Conservation (phyloP, 495 filamentous ascomycete species). For the Aspergillus egyptiacus region DNA sequence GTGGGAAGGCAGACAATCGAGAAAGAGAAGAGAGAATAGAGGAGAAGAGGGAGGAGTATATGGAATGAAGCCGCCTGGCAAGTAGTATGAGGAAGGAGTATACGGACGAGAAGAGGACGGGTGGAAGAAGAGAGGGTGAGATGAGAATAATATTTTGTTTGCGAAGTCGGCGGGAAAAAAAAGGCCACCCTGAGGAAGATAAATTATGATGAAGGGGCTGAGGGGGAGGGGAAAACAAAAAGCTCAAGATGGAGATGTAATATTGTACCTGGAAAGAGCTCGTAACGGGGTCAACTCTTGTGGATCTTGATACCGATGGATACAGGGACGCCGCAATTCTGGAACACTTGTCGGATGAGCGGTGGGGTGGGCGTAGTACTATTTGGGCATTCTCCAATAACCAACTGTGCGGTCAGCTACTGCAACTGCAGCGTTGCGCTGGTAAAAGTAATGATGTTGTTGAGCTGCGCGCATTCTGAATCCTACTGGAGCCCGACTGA, state of each 20-base stretch:
- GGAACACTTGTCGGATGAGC: background rate
- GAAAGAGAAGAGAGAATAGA: background rate
- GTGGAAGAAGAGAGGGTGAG: conserved; percentile 2
- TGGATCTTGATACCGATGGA: conserved; percentile 1
- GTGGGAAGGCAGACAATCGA: conserved; percentile 1
- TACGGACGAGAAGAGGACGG: conserved; percentile 12
- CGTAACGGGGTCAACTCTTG: conserved; percentile 1
- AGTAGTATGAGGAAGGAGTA: conserved; percentile 32
- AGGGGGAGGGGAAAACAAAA: conserved; percentile 8
- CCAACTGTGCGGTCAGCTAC: conserved; percentile 1
- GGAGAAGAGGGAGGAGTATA: conserved; percentile 10
- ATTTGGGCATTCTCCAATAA: background rate
- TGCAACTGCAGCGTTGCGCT: background rate
- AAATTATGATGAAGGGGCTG: conserved; percentile 10
- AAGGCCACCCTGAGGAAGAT: conserved; percentile 8
- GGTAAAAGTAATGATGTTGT: background rate
- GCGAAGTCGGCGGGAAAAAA: conserved; percentile 12
- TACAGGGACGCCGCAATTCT: conserved; percentile 8
- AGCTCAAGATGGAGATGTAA: conserved; percentile 5
- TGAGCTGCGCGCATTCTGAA: conserved; percentile 14
- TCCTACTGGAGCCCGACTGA: conserved; percentile 10
- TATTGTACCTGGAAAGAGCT: conserved; percentile 1
- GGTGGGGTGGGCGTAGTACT: conserved; percentile 5
- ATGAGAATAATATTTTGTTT: conserved; percentile 10
- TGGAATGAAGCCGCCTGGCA: conserved; percentile 25